These are phyloP conservation scores for Aspergillus fructus DNA, from an alignment of 2,329 filamentous ascomycete species.

Conservation along the genomic window DNA sequence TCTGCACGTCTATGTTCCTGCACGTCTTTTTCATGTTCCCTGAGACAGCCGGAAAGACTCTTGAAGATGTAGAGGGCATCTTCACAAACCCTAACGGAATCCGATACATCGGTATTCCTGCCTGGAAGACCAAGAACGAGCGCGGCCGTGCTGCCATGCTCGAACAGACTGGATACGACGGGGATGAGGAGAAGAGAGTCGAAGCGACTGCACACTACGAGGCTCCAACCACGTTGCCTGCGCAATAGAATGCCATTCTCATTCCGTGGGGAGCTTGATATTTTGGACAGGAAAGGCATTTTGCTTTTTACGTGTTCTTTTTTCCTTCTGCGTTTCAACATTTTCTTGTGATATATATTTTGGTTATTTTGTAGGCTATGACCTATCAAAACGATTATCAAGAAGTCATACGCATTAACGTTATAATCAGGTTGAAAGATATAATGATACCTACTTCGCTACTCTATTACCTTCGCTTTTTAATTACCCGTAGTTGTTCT, in stretches of 20 bases:
- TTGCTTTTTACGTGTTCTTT: background rate
- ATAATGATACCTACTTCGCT: too few relatives aligned
- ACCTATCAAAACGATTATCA: too few relatives aligned
- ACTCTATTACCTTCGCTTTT: too few relatives aligned
- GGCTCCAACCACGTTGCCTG: background rate
- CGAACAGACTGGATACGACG: constrained; percentile 30
- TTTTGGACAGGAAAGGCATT: background rate
- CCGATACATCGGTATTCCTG: constrained; percentile 37
- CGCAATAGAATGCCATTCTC: background rate
- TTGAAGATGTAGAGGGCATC: constrained; percentile 75
- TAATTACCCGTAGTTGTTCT: too few relatives aligned
- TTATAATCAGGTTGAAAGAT: too few relatives aligned
- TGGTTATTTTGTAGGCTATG: too few relatives aligned
- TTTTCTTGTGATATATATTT: background rate
- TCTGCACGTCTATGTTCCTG: constrained; percentile 63
- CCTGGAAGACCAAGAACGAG: constrained; percentile 39
- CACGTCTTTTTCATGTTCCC: constrained; percentile 67
- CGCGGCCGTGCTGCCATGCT: constrained; percentile 28
- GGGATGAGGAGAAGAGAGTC: constrained; percentile 27
- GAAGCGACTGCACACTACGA: constrained; percentile 14
- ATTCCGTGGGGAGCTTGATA: background rate
- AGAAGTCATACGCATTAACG: too few relatives aligned
- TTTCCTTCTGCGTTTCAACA: background rate
- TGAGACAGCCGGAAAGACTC: constrained; percentile 69
- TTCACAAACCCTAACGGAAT: constrained; percentile 50